Conservation (phyloP, 768 basidiomycete genomes). For the Lactarius deliciosus region DNA sequence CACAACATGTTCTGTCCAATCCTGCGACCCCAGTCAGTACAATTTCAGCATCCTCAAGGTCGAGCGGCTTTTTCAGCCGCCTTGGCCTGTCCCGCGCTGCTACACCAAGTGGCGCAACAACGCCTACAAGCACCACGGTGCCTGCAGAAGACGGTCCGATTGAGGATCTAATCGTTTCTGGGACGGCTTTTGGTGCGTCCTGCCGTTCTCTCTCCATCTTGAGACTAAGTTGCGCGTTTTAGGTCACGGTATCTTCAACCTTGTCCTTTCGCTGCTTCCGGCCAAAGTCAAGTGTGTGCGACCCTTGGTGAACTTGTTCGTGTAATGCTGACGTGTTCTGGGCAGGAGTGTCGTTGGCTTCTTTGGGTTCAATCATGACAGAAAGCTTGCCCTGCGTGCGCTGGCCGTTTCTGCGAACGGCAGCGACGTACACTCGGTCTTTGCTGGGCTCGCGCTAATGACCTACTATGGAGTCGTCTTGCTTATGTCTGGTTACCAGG, state of each 20-base stretch:
- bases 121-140: slow-evolving; percentile 9
- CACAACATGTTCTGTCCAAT: slow-evolving; percentile 21
- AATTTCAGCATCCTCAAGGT: slow-evolving; percentile 13
- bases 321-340: not conserved
- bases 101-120: slow-evolving; percentile 27
- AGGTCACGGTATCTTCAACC: slow-evolving; percentile 60
- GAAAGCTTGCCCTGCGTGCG: slow-evolving; percentile 64
- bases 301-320: not conserved
- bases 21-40: slow-evolving; percentile 29
- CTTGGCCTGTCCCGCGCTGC: slow-evolving; percentile 32
- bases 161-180: slow-evolving; percentile 72
- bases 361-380: slow-evolving; percentile 73
- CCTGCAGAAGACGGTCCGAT: slow-evolving; percentile 49
- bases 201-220: not conserved
- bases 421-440: slow-evolving; percentile 71
- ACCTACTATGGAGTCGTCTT: slow-evolving; percentile 74
- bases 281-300: slow-evolving; percentile 60
- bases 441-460: slow-evolving; percentile 79
- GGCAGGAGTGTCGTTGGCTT: slow-evolving; percentile 70
- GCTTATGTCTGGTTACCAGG: slow-evolving; percentile 71
- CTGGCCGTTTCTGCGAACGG: slow-evolving; percentile 65
- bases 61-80: slow-evolving; percentile 34
- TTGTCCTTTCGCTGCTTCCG: slow-evolving; percentile 75
- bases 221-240: not conserved
- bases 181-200: slow-evolving; percentile 69